Evolutionary conservation across 305 asterid genomes (phyloP).

Genomic region (Fraxinus dipetala): DNA sequence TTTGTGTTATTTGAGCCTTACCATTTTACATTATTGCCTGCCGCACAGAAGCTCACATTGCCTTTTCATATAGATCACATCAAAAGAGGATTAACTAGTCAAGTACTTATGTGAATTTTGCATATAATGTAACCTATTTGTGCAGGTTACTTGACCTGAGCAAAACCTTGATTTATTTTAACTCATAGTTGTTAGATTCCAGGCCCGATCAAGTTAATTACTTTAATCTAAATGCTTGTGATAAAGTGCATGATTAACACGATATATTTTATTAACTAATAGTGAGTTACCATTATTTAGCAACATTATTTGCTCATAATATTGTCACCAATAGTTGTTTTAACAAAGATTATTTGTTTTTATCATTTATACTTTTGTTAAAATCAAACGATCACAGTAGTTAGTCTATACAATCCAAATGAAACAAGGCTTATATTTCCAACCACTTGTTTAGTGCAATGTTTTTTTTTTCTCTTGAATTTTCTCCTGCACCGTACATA

Average conservation of each 20-base stretch:
- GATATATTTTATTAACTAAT: neutral
- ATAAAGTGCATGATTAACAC: neutral
- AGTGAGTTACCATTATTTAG: neutral
- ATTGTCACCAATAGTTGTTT: neutral
- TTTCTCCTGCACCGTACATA: neutral
- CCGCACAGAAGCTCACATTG: neutral
- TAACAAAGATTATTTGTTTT: neutral
- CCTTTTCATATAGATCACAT: neutral
- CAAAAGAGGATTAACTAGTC: neutral
- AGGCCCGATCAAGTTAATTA: neutral
- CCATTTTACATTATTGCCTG: neutral
- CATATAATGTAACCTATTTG: neutral
- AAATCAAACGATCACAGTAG: neutral
- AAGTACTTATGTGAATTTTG: neutral
- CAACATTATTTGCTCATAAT: neutral
- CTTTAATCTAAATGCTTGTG: neutral
- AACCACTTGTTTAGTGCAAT: neutral
- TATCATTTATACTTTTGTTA: neutral
- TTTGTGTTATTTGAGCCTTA: neutral
- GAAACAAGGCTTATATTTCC: neutral
- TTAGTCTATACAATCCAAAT: neutral
- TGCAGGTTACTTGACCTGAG: neutral
- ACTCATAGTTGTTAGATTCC: neutral
- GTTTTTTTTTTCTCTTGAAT: conserved; percentile 7
- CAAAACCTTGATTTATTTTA: neutral